These are phyloP conservation scores for Fusarium sp. DNA, from an alignment of 2,329 filamentous ascomycete genomes.

Conservation along the genomic window DNA sequence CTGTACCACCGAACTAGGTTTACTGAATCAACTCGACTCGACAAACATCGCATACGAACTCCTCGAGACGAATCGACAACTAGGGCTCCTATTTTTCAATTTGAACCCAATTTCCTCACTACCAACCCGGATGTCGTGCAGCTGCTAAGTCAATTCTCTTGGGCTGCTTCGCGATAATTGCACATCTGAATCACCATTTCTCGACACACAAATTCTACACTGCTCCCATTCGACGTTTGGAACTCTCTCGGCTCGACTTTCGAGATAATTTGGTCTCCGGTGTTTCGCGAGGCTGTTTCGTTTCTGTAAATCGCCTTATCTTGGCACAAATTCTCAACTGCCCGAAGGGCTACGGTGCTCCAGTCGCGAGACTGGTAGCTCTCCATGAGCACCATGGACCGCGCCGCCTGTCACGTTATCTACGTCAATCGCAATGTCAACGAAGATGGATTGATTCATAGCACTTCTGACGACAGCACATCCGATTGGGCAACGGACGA, in stretches of 20 bases:
- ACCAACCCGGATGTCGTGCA: conserved; percentile 32
- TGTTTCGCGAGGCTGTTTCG: conserved; percentile 31
- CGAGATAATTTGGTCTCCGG: conserved; percentile 30
- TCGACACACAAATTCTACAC: not conserved
- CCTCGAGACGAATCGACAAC: conserved; percentile 1
- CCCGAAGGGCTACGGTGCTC: conserved; percentile 66
- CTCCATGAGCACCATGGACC: conserved; percentile 68
- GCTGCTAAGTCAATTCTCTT: conserved; percentile 31
- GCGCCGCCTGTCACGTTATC: conserved; percentile 68
- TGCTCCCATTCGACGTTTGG: conserved; percentile 4
- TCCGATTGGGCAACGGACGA: conserved; percentile 55
- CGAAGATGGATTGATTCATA: conserved; percentile 59
- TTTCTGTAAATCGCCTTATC: conserved; percentile 22
- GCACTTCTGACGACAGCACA: conserved; percentile 39
- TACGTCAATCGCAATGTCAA: conserved; percentile 69
- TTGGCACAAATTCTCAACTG: conserved; percentile 42
- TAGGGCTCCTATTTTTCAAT: not conserved
- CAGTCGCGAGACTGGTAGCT: conserved; percentile 72
- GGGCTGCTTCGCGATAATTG: conserved; percentile 26
- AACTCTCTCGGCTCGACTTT: conserved; percentile 3
- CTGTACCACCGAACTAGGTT: conserved; percentile 31
- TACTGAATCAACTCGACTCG: conserved; percentile 27
- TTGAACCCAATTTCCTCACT: not conserved
- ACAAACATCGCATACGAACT: conserved; percentile 21
- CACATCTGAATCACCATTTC: conserved; percentile 13